A percentile compares a stretch with the other conserved stretches of the same genome.
Conservation (phyloP, 106 monocot species). For the Dioscorea zingiberensis region DNA sequence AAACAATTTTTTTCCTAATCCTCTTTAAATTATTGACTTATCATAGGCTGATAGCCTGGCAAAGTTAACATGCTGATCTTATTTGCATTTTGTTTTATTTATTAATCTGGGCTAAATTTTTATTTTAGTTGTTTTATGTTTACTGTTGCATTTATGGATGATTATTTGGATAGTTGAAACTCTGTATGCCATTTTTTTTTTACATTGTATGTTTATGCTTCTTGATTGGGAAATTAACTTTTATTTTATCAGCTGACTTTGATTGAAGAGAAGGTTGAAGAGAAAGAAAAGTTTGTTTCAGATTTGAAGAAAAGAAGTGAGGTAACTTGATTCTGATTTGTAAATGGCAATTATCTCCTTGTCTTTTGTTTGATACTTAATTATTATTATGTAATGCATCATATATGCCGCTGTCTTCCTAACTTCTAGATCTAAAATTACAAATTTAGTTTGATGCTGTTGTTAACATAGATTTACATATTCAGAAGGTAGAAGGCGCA, state of each 20-base stretch:
- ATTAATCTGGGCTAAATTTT: too few species aligned
- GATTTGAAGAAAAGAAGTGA: slow-evolving; percentile 65
- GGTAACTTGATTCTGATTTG: slow-evolving; percentile 21
- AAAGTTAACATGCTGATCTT: too few species aligned
- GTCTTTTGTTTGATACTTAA: background rate
- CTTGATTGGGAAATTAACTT: background rate
- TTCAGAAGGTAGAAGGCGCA: slow-evolving; percentile 75
- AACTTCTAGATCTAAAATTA: background rate
- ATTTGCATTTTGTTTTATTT: too few species aligned
- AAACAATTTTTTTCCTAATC: too few species aligned
- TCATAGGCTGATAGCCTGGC: too few species aligned
- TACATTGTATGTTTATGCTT: background rate
- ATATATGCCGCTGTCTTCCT: background rate
- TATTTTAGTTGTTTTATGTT: too few species aligned
- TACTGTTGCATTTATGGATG: too few species aligned
- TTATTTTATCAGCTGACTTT: slow-evolving; percentile 31
- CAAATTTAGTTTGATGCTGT: background rate
- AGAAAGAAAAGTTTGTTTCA: slow-evolving; percentile 40
- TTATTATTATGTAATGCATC: background rate
- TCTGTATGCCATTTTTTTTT: too few species aligned
- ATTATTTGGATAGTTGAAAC: too few species aligned
- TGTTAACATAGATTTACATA: background rate
- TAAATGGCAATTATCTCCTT: background rate
- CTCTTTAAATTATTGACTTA: too few species aligned
- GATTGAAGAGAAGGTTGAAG: slow-evolving; percentile 55